Base-by-base conservation (phyloP, 345 rosid genomes). In the Salix brachista region DNA sequence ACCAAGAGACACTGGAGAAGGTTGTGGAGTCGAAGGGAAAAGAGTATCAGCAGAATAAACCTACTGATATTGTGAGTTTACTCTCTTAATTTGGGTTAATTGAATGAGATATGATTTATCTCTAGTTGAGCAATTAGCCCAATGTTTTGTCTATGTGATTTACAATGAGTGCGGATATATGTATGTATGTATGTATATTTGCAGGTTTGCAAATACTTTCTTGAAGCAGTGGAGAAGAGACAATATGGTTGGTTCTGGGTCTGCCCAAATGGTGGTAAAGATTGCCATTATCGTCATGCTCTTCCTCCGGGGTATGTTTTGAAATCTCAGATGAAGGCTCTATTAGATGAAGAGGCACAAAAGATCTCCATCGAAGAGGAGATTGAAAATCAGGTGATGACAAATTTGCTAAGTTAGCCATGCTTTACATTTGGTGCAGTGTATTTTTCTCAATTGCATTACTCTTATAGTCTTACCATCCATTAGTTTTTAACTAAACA, bases 221-320 rank as follows among this genome's bases (percentile, higher is more conserved):
- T 96, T 86, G 98, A 96, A 7, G 97, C 96, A 6, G 99, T 96
- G 76, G 99, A 95, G 78, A 93, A 89, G 93, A 93, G 93, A 82
- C 97, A 95, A 78, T 93, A 93, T 84, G 99, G 98, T 71, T 96
- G 97, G 96, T 96, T 93, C 78, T 96, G 99, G 99, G 89, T 14
- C 39, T 96, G 99, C 71, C 97, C 97, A 71, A 96, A 90, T 73
- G 99, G 97, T 68, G 89, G 81, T 50, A 89, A 85, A 84, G 93
- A 90, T 32, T 95, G 98, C 83, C 98, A 91, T 78, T 95, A 95
- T 83, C 91, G 99, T 64, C 99, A 95, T 83, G 96, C 99, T 34
- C 94, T 95, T 85, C 99, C 99, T 74, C 96, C 98, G 44, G 98
- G 99, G 41, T 95, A 93, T 83, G 69, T 95, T 73, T 84, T 93